A percentile compares a stretch with the other conserved stretches of the same genome.
Evolutionary conservation across 2,329 filamentous ascomycete species (phyloP).

Genomic region (Ophiognomonia clavigignenti-juglandacearum): DNA sequence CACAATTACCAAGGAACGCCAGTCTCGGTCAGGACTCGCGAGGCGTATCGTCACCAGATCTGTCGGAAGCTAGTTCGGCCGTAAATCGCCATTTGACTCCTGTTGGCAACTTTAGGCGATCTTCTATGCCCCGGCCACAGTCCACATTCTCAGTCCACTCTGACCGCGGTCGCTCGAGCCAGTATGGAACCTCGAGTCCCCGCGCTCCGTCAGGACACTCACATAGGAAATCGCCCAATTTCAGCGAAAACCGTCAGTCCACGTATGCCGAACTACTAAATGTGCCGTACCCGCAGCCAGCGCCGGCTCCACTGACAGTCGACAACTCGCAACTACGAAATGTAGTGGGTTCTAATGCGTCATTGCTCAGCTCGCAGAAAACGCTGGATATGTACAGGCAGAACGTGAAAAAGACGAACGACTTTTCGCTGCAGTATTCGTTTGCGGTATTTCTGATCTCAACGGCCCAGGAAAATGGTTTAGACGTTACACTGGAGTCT

Average conservation of each 20-base stretch:
- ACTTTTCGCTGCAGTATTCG: slow-evolving; percentile 86
- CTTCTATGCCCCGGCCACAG: slow-evolving; percentile 61
- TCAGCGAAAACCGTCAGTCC: slow-evolving; percentile 40
- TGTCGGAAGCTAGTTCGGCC: slow-evolving; percentile 43
- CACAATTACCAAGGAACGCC: slow-evolving; percentile 36
- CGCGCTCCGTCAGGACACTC: slow-evolving; percentile 45
- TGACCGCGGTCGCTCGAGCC: slow-evolving; percentile 62
- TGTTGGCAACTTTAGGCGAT: slow-evolving; percentile 49
- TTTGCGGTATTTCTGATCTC: slow-evolving; percentile 94
- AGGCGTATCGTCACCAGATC: slow-evolving; percentile 46
- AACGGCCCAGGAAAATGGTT: slow-evolving; percentile 72
- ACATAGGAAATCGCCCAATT: slow-evolving; percentile 42
- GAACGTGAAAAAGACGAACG: slow-evolving; percentile 96
- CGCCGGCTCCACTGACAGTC: slow-evolving; percentile 59
- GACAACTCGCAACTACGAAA: slow-evolving; percentile 78
- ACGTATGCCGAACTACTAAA: slow-evolving; percentile 59
- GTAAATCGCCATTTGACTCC: slow-evolving; percentile 61
- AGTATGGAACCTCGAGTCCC: slow-evolving; percentile 36
- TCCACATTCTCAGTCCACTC: slow-evolving; percentile 74
- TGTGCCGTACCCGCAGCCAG: slow-evolving; percentile 75
- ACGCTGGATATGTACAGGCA: slow-evolving; percentile 96
- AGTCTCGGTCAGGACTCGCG: slow-evolving; percentile 37
- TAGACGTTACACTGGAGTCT: slow-evolving; percentile 45
- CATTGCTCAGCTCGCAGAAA: slow-evolving; percentile 83
- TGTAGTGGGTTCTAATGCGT: slow-evolving; percentile 83